Conservation (phyloP, 768 basidiomycete species). For the Leucogyrophana mollusca region DNA sequence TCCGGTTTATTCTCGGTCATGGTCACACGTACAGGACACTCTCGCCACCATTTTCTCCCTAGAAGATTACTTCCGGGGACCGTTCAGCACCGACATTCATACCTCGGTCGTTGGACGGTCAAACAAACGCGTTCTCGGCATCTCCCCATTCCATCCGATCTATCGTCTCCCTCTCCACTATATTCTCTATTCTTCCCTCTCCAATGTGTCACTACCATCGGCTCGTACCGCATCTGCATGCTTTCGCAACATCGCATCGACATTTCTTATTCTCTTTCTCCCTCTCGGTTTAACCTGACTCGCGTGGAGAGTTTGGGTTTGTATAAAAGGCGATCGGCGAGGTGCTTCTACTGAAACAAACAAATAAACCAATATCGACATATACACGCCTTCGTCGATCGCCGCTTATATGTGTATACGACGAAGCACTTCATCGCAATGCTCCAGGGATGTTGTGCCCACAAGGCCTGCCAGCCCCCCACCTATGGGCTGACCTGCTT, state of each 20-base stretch:
- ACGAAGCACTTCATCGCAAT: background rate
- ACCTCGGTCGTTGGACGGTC: slow-evolving; percentile 37
- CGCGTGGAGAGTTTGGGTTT: slow-evolving; percentile 28
- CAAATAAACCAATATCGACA: slow-evolving; percentile 22
- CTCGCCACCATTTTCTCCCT: slow-evolving; percentile 16
- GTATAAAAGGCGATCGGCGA: slow-evolving; percentile 37
- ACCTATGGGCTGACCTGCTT: slow-evolving; percentile 26
- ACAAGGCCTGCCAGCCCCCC: slow-evolving; percentile 1
- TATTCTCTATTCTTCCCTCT: slow-evolving; percentile 25
- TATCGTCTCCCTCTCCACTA: slow-evolving; percentile 14
- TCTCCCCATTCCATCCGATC: slow-evolving; percentile 18
- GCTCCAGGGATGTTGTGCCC: background rate
- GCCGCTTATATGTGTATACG: slow-evolving; percentile 13
- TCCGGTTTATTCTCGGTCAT: slow-evolving; percentile 31
- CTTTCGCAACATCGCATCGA: slow-evolving; percentile 40
- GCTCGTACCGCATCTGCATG: slow-evolving; percentile 36
- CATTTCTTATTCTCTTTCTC: slow-evolving; percentile 21
- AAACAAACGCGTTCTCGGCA: slow-evolving; percentile 10
- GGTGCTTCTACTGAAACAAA: slow-evolving; percentile 23
- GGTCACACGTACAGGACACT: slow-evolving; percentile 39
- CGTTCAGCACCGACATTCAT: slow-evolving; percentile 44
- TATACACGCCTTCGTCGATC: slow-evolving; percentile 16
- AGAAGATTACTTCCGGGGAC: slow-evolving; percentile 28
- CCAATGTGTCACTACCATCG: slow-evolving; percentile 45
- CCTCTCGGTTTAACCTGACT: slow-evolving; percentile 25